phyloP scores from a whole-genome alignment of 2,329 filamentous ascomycete genomes.

The Harringtonia aguacate region DNA sequence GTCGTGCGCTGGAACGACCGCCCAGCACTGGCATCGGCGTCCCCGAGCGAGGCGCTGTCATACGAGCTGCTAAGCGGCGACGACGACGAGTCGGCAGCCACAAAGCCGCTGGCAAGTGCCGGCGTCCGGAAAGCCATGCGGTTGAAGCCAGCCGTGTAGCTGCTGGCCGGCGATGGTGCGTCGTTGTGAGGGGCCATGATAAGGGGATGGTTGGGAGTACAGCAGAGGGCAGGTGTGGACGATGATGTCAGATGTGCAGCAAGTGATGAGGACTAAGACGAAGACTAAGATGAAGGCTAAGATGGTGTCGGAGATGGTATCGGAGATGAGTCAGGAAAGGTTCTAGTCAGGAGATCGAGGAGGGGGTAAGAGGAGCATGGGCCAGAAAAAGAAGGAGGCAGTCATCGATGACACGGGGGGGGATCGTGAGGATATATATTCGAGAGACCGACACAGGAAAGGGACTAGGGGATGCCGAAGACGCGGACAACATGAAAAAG shows the following conservation, averaged over 20 bases:
- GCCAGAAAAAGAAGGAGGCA: background rate
- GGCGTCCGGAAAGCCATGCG: constrained; percentile 20
- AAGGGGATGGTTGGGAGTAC: background rate
- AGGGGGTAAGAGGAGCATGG: background rate
- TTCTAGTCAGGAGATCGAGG: background rate
- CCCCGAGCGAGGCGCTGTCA: constrained; percentile 25
- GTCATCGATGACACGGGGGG: background rate
- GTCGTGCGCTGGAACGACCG: background rate
- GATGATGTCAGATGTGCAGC: background rate
- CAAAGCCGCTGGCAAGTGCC: constrained; percentile 11
- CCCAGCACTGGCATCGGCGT: background rate
- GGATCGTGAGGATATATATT: constrained; percentile 5
- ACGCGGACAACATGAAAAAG: background rate
- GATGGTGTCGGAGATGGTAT: too few relatives aligned
- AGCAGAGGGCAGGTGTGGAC: background rate
- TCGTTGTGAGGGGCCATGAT: constrained; percentile 37
- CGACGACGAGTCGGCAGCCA: constrained; percentile 19
- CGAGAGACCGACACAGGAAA: background rate
- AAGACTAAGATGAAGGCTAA: too few relatives aligned
- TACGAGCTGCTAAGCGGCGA: constrained; percentile 31
- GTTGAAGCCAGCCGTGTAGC: constrained; percentile 31
- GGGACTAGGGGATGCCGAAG: background rate
- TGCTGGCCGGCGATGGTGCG: constrained; percentile 32
- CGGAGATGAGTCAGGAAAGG: too few relatives aligned
- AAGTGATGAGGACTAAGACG: background rate